Base-by-base conservation (phyloP, 75 land plant genomes). In the Picea glauca region DNA sequence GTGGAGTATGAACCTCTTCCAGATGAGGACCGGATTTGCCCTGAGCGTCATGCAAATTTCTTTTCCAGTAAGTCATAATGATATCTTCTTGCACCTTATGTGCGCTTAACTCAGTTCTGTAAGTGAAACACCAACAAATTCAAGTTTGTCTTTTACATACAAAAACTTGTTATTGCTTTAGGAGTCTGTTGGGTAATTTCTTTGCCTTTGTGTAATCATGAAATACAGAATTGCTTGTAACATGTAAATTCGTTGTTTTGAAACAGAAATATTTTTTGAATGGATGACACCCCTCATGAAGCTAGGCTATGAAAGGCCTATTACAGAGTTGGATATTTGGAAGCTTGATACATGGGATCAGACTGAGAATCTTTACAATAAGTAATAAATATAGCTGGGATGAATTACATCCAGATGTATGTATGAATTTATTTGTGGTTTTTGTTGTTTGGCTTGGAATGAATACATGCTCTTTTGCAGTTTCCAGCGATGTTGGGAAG, bases 221-320 rank as follows among this genome's bases (percentile, higher is more conserved):
- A 50, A 50, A 9, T 50, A 11, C 56, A 50, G 56, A 50, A 43
- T 38, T 43, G 46, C 13, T 35, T 43, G 9, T 20, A 70, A 70
- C 26, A 68, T 78, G 9, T 23, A 78, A 70, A 8, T 43, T 43
- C 20, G 5, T 20, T 70, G 54, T 40, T 70, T 43, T 70, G 43
- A 15, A 43, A 14, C 66, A 94, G 98, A 76, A 59, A 87, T 91
- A 1, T 50, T 77, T 62, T 97, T 94, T 74, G 63, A 74, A 13
- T 97, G 98, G 99, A 94, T 94, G 96, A 90, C 89, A 62, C 98
- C 95, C n/a, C 86, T 97, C 38, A 94, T 97, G 98, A 79, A 87
- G 76, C 79, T 46, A 64, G 99, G 99, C 63, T 93, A 82, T 67
- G 82, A 84, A 78, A 83, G 84, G 74, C 98, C 98, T 32, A 75